phyloP scores from a whole-genome alignment of 805 yeast species.

The Hanseniaspora clermontiae region DNA sequence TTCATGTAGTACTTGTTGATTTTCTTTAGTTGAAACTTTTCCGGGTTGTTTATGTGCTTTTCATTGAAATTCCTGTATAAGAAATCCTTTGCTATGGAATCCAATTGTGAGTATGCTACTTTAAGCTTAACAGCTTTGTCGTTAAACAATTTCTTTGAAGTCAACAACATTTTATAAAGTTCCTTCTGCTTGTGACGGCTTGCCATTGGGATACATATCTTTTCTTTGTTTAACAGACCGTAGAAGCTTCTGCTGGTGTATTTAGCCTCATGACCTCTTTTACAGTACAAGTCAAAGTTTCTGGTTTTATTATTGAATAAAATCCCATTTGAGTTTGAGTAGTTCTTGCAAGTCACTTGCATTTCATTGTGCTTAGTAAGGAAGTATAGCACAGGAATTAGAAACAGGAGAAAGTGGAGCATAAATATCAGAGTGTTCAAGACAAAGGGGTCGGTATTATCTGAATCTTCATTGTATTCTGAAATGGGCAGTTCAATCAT shows the following conservation, averaged over 20 bases:
- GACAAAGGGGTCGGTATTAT: background rate
- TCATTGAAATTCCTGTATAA: background rate
- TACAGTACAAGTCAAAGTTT: background rate
- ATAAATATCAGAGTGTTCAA: background rate
- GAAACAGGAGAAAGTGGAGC: background rate
- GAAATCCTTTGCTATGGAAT: background rate
- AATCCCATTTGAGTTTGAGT: background rate
- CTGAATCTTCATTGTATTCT: background rate
- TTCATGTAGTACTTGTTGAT: background rate
- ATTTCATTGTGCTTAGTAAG: background rate
- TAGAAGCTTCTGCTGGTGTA: background rate
- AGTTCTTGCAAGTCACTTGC: background rate
- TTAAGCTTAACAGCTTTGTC: background rate
- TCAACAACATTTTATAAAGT: background rate
- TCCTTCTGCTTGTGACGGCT: background rate
- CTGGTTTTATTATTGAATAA: background rate
- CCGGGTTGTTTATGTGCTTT: background rate
- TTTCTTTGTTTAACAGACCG: background rate
- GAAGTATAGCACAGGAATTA: slow-evolving; percentile 3
- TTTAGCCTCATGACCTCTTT: slow-evolving; percentile 4
- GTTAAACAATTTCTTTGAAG: background rate
- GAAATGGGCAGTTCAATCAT: background rate
- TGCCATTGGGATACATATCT: background rate
- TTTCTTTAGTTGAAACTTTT: background rate
- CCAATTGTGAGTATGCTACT: background rate